Evolutionary conservation across 2,329 filamentous ascomycete species (phyloP), one percentile per base, ranked within the genome.

Genomic region (Hypoxylon sp.): DNA sequence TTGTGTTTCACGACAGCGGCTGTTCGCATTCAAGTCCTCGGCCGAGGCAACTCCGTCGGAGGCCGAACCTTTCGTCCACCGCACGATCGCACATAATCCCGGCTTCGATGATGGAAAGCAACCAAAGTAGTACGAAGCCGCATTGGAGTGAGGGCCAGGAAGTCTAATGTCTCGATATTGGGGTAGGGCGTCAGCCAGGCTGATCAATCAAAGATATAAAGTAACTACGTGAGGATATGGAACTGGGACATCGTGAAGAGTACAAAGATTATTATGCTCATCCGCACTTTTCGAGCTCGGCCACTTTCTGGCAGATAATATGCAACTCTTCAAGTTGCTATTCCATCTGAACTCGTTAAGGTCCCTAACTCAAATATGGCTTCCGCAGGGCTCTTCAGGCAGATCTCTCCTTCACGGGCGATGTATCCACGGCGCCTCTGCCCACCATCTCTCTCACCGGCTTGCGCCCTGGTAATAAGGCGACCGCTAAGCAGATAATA

Each of bases 351-450:
- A 2, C 21, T 11, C 2, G 2, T 44, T 17, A 21, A 5, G 17
- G 10, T 17, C 8, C 7, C 21, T 19, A 21, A 21, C 15, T 21
- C 8, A 13, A 44, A 29, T 29, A 52, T 35, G 48, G 48, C 48
- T 8, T 52, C 48, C 15, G 29, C 17, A 19, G 21, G 29, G 27
- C 48, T 35, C n/a, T 52, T 52, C n/a, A 19, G n/a, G 15, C 24
- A 19, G 15, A 35, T 52, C n/a, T n/a, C 48, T 17, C 24, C 50
- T 62, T 55, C 50, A 42, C 50, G 19, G 37, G 50, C 46, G 39
- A 62, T 55, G 59, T 62, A 15, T 42, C 31, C 15, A 55, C 51
- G 31, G 59, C 59, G n/a, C 17, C 48, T 35, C 10, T 52, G 29
- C 8, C 35, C n/a, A 35, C 48, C 10, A 35, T 52, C n/a, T 52